Percentiles rank a stretch among this genome's conserved stretches.
phyloP scores from a whole-genome alignment of 2,329 filamentous ascomycete species.

The Stemphylium lycopersici region DNA sequence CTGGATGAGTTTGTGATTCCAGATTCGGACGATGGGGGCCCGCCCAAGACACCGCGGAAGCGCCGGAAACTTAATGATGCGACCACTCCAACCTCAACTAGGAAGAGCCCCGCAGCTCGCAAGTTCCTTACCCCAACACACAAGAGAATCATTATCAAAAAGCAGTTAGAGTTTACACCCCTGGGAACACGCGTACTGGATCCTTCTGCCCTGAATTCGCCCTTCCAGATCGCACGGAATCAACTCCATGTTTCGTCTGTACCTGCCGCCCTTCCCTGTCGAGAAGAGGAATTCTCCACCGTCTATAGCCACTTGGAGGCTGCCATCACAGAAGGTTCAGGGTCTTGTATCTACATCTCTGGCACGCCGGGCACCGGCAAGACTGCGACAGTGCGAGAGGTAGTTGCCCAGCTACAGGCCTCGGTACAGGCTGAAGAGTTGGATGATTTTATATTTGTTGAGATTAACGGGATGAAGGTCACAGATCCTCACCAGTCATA shows the following conservation, averaged over 20 bases:
- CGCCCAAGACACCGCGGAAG: constrained; percentile 55
- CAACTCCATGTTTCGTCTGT: constrained; percentile 94
- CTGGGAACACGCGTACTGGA: constrained; percentile 87
- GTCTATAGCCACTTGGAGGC: constrained; percentile 94
- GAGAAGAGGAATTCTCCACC: constrained; percentile 87
- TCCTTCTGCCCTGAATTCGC: constrained; percentile 77
- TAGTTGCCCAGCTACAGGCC: constrained; percentile 86
- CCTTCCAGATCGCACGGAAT: constrained; percentile 88
- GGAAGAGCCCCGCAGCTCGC: constrained; percentile 55
- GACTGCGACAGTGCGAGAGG: constrained; percentile 95
- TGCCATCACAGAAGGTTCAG: constrained; percentile 90
- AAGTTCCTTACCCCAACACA: constrained; percentile 68
- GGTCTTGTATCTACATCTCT: constrained; percentile 98
- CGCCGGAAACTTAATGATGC: constrained; percentile 55
- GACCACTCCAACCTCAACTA: constrained; percentile 53
- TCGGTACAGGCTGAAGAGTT: constrained; percentile 87
- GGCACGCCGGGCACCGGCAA: constrained; percentile 98
- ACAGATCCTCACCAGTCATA: constrained; percentile 98
- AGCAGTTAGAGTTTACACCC: constrained; percentile 91
- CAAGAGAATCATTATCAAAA: constrained; percentile 77
- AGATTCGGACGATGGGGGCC: constrained; percentile 50
- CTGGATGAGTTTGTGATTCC: constrained; percentile 54
- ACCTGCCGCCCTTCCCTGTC: constrained; percentile 84
- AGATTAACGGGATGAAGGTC: constrained; percentile 99
- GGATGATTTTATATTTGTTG: constrained; percentile 98